Conservation (phyloP, 768 basidiomycete species). For the Phlebiopsis gigantea region DNA sequence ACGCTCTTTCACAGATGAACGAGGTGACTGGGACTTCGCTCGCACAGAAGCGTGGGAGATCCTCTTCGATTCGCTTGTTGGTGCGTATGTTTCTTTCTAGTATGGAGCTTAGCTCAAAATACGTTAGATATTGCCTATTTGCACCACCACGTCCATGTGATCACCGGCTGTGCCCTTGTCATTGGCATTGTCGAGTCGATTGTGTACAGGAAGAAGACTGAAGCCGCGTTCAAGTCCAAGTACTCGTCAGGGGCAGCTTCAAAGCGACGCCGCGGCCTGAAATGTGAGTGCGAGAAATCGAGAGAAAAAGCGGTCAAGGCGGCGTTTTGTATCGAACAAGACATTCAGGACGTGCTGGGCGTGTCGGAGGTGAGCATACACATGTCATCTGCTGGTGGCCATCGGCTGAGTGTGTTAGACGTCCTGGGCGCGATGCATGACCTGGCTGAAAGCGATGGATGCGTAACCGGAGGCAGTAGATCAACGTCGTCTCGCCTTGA, state of each 20-base stretch:
- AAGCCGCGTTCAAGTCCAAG: slow-evolving; percentile 16
- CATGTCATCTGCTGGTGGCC: neutral
- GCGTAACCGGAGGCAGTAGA: neutral
- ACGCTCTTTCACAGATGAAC: slow-evolving; percentile 31
- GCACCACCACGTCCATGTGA: slow-evolving; percentile 45
- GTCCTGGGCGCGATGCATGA: slow-evolving; percentile 1
- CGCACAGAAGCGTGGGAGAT: slow-evolving; percentile 44
- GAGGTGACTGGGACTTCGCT: slow-evolving; percentile 42
- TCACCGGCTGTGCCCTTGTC: slow-evolving; percentile 49
- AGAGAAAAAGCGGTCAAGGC: slow-evolving; percentile 14
- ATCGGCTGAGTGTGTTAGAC: neutral
- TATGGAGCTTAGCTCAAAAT: neutral
- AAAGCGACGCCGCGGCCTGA: slow-evolving; percentile 3
- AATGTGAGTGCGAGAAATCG: slow-evolving; percentile 11
- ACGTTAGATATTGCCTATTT: slow-evolving; percentile 47
- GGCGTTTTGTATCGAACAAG: slow-evolving; percentile 8
- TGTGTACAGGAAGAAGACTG: slow-evolving; percentile 23
- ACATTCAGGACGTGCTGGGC: slow-evolving; percentile 18
- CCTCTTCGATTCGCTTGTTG: slow-evolving; percentile 38
- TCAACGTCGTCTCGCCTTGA: neutral
- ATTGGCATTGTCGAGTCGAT: slow-evolving; percentile 39
- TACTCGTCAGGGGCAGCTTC: neutral
- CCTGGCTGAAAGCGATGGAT: neutral
- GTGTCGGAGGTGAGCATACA: slow-evolving; percentile 9
- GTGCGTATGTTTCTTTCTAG: slow-evolving; percentile 26